Evolutionary conservation across 2,329 filamentous ascomycete species (phyloP).

Genomic region (Paramyrothecium sp.): DNA sequence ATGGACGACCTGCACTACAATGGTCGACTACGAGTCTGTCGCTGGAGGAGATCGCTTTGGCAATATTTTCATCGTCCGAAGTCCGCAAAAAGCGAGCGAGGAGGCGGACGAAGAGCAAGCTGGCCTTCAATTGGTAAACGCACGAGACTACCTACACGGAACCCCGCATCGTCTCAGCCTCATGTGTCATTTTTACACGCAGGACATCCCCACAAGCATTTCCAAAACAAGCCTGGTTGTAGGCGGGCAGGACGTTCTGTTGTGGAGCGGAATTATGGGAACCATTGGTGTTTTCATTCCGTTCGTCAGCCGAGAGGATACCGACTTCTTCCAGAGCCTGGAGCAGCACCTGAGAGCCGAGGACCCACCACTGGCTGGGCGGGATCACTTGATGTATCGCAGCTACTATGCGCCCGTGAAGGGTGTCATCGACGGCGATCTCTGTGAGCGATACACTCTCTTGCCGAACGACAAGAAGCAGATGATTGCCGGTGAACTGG

Average conservation of each 20-base stretch:
- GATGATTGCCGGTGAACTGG: conserved; percentile 90
- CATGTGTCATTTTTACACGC: conserved; percentile 84
- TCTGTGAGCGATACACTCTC: conserved; percentile 88
- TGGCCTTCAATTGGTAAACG: conserved; percentile 86
- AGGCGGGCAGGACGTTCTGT: conserved; percentile 84
- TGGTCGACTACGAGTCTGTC: conserved; percentile 97
- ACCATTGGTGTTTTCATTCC: conserved; percentile 92
- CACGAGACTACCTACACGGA: conserved; percentile 85
- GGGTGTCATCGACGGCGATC: conserved; percentile 92
- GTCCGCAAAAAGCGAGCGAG: conserved; percentile 79
- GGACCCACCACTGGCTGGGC: conserved; percentile 82
- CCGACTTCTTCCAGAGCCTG: conserved; percentile 95
- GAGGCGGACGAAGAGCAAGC: conserved; percentile 91
- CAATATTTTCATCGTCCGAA: conserved; percentile 90
- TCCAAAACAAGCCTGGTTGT: conserved; percentile 87
- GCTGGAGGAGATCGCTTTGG: conserved; percentile 97
- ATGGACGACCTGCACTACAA: conserved; percentile 87
- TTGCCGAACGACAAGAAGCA: conserved; percentile 87
- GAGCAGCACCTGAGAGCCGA: conserved; percentile 85
- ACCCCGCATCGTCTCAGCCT: conserved; percentile 81
- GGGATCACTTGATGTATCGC: conserved; percentile 94
- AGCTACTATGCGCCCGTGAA: conserved; percentile 97
- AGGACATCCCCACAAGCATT: conserved; percentile 89
- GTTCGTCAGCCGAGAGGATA: conserved; percentile 86
- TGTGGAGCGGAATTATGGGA: conserved; percentile 94